Percentiles rank a stretch among this genome's conserved stretches.
These are phyloP conservation scores for Miscanthus lutarioriparius DNA, from an alignment of 176 grass and related monocot genomes.

Conservation along the genomic window DNA sequence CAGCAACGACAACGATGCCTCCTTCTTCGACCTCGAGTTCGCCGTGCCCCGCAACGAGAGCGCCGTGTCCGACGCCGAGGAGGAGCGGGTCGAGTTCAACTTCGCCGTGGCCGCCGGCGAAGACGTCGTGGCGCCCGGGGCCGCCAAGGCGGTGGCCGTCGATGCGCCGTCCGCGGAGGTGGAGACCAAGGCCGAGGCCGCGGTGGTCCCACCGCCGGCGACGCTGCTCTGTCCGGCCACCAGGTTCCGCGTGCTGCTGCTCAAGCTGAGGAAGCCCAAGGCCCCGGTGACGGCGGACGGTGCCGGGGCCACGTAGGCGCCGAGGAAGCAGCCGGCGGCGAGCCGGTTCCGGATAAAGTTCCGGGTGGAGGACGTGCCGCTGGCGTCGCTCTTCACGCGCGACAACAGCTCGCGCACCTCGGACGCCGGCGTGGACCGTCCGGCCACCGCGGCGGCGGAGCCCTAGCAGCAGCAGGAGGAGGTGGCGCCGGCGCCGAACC, in stretches of 20 bases:
- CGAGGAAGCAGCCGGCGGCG: conserved; percentile 19
- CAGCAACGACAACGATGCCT: conserved; percentile 67
- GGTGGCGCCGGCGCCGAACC: neutral
- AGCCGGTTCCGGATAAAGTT: conserved; percentile 77
- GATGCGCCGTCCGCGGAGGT: neutral
- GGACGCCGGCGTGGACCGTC: conserved; percentile 12
- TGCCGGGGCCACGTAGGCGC: neutral
- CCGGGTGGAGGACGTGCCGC: conserved; percentile 60
- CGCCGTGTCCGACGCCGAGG: conserved; percentile 40
- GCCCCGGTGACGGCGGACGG: neutral
- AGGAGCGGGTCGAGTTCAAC: conserved; percentile 53
- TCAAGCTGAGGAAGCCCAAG: conserved; percentile 64
- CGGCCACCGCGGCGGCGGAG: neutral
- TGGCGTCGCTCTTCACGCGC: conserved; percentile 78
- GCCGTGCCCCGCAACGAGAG: conserved; percentile 61
- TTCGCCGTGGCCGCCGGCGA: conserved; percentile 39
- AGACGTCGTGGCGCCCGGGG: conserved; percentile 17
- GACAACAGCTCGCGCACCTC: conserved; percentile 65
- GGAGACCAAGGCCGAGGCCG: neutral
- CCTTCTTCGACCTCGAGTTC: conserved; percentile 99
- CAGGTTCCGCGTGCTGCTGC: conserved; percentile 80
- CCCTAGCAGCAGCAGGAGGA: neutral
- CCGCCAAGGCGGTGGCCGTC: conserved; percentile 21
- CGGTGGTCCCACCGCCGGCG: neutral
- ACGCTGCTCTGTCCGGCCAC: conserved; percentile 64